Evolutionary conservation across 169 alveolate genomes (phyloP), one percentile per base, ranked within the genome.

Genomic region (Eimeria praecox): DNA sequence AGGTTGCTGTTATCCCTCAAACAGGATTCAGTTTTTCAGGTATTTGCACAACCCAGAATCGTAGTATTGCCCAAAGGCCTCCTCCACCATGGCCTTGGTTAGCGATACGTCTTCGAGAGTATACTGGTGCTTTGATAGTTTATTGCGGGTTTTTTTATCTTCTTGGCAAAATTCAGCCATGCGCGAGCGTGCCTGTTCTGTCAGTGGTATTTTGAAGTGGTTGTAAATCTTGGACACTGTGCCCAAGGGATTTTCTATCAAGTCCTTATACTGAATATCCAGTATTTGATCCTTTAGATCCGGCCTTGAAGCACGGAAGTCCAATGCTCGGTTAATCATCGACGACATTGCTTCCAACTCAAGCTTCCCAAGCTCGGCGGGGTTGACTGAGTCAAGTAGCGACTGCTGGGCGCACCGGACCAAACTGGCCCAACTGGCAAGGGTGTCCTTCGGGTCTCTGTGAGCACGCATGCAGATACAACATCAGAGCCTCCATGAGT

Each of bases 371-470:
- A 96, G 66, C 35, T 83, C 95, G n/a, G 95, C 73, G 3, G 96
- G 97, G 88, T 96, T 95, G 33, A 87, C 95, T 12, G 86, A 64
- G 78, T 92, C 95, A 73, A 92, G 86, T 40, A 94, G 71, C 6
- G 90, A 71, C 95, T 96, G 95, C 90, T 92, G 96, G 20, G 96
- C 97, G 56, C 85, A 93, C 71, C 90, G 75, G 33, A 94, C 97
- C 87, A 96, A 83, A 49, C 95, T 92, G 38, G 95, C 92, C 96
- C 97, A 96, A 78, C 96, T 82, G 52, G 95, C 97, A 86, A 94
- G n/a, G 20, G 96, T 92, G 44, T 94, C 96, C 62, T 78, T 88
- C 22, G 97, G 97, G 88, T 96, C 97, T 62, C 97, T 95, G 96
- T 30, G 27, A 71, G 35, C 30, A 38, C 44, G n/a, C 9, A 40